Conservation (phyloP, 306 rosid genomes). For the Albizia julibrissin region DNA sequence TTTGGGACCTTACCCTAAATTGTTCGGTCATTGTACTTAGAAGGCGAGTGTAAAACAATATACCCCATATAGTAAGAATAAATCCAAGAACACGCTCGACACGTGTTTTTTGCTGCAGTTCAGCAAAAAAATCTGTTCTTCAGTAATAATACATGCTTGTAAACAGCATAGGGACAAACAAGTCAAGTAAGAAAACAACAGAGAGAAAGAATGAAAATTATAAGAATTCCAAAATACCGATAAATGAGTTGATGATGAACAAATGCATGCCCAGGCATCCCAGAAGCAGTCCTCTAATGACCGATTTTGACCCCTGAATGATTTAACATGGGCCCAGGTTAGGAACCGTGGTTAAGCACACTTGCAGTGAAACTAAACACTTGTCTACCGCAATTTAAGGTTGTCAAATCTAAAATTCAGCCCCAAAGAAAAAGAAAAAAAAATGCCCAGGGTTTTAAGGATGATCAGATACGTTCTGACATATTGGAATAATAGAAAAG, state of each 20-base stretch:
- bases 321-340: slow-evolving; percentile 36
- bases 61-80: slow-evolving; percentile 96
- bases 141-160: slow-evolving; percentile 26
- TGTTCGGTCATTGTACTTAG: slow-evolving; percentile 96
- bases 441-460: background rate
- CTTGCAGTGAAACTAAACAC: slow-evolving; percentile 25
- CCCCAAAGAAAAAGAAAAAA: background rate
- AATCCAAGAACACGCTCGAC: slow-evolving; percentile 89
- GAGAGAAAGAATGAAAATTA: slow-evolving; percentile 25
- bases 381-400: background rate
- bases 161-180: background rate
- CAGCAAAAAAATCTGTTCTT: slow-evolving; percentile 30
- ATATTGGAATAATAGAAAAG: background rate
- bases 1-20: slow-evolving; percentile 74
- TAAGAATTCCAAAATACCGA: slow-evolving; percentile 49
- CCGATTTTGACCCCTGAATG: slow-evolving; percentile 52
- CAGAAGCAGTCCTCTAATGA: slow-evolving; percentile 94
- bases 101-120: slow-evolving; percentile 77
- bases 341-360: slow-evolving; percentile 36
- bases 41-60: slow-evolving; percentile 88
- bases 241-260: slow-evolving; percentile 88
- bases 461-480: background rate
- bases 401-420: background rate
- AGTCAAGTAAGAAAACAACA: background rate
- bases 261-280: slow-evolving; percentile 99